Evolutionary conservation across 306 rosid species (phyloP), one percentile per base, ranked within the genome.

Genomic region (Rosa lucieae): DNA sequence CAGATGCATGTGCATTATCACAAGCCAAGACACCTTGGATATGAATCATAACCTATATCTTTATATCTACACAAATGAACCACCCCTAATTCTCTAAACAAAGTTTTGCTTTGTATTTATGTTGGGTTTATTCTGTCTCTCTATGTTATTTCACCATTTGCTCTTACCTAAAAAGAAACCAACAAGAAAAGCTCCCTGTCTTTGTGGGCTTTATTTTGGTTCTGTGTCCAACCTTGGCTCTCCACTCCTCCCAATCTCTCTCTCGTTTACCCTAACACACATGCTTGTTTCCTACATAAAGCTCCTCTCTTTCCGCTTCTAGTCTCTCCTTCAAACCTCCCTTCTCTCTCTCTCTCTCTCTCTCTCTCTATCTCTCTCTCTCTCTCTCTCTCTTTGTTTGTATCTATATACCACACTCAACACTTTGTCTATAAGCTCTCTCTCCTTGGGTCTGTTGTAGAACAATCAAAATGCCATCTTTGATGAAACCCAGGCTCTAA

Each of bases 211-310:
- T 20, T 49, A 0, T 13, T 62, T 21, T 76, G 67, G 74, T 73
- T 70, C 69, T 51, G 70, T 65, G n/a, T n/a, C 37, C 7, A 80
- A 35, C 83, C 75, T 46, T 53, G 65, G 67, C 78, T 66, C 75
- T 77, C 82, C 69, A 5, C 75, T 6, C 67, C 67, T 47, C 72
- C 10, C 73, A 40, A 11, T 72, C 43, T 71, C 56, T 40, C 76
- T 69, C 79, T 43, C 75, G 75, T 52, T 76, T 85, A 84, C 92
- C 97, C 94, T 85, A 88, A 86, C 51, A 58, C 92, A 73, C 61
- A 79, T 56, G 77, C 77, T 78, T 79, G 55, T 63, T 73, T 79
- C 84, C 86, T 84, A 74, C 93, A 83, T 88, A 88, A 88, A 82
- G 80, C 78, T 82, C 80, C 10, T 20, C 62, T 76, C 84, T 80